Conservation (phyloP, 2,329 filamentous ascomycete species). For the Aspergillus ruber region DNA sequence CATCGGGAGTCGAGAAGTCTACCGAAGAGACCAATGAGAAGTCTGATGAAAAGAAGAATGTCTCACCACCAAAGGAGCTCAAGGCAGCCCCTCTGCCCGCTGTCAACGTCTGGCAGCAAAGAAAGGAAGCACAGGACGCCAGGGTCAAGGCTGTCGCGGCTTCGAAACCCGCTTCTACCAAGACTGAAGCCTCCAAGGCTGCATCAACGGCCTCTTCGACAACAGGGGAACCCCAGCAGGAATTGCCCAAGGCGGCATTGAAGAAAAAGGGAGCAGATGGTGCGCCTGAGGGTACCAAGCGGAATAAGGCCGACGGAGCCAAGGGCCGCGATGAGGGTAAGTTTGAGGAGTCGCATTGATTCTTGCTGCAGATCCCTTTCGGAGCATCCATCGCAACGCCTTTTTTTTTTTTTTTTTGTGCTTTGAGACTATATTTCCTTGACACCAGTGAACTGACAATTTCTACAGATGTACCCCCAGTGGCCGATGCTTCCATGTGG, state of each 20-base stretch:
- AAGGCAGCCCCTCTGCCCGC: slow-evolving; percentile 74
- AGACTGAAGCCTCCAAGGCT: slow-evolving; percentile 20
- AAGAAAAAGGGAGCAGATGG: slow-evolving; percentile 37
- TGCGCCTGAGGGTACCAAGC: slow-evolving; percentile 23
- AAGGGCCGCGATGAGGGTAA: slow-evolving; percentile 36
- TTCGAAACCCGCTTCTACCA: slow-evolving; percentile 19
- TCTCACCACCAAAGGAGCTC: slow-evolving; percentile 55
- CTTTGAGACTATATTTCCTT: slow-evolving; percentile 3
- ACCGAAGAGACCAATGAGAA: slow-evolving; percentile 47
- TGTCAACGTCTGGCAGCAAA: slow-evolving; percentile 83
- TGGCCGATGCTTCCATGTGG: slow-evolving; percentile 75
- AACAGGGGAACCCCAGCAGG: slow-evolving; percentile 33
- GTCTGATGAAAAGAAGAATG: slow-evolving; percentile 53
- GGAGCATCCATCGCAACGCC: no score
- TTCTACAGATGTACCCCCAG: slow-evolving; percentile 50
- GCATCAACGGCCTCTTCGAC: slow-evolving; percentile 20
- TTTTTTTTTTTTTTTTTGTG: no score
- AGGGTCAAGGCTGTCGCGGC: slow-evolving; percentile 38
- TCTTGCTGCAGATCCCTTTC: background rate
- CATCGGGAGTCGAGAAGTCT: slow-evolving; percentile 55
- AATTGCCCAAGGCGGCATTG: slow-evolving; percentile 29
- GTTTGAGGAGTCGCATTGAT: background rate
- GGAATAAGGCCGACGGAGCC: slow-evolving; percentile 32
- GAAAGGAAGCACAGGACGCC: slow-evolving; percentile 59
- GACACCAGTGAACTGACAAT: slow-evolving; percentile 8